Conservation (phyloP, 768 basidiomycete genomes). For the Grammothele lineata region DNA sequence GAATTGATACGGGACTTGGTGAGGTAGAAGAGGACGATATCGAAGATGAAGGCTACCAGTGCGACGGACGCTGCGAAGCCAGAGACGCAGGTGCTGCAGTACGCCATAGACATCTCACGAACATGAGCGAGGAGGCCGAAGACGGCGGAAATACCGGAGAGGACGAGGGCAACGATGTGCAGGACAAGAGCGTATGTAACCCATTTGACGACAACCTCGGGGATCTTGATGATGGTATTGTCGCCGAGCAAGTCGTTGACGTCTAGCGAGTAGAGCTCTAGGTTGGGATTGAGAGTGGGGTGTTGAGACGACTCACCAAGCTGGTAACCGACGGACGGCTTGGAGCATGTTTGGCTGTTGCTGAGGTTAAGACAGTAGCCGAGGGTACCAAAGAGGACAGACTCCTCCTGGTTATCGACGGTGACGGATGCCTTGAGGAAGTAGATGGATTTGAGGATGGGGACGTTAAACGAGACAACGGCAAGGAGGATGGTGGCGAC, state of each 20-base stretch:
- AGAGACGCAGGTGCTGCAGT: conserved; percentile 76
- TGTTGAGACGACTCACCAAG: conserved; percentile 64
- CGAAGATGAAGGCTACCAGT: conserved; percentile 88
- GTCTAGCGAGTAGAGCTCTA: conserved; percentile 42
- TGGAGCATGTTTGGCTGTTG: conserved; percentile 66
- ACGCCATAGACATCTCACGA: conserved; percentile 80
- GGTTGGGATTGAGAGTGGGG: neutral
- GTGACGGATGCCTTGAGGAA: conserved; percentile 77
- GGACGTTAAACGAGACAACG: conserved; percentile 87
- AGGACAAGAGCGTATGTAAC: conserved; percentile 91
- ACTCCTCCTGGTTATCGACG: conserved; percentile 44
- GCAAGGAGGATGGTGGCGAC: conserved; percentile 76
- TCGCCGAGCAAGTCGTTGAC: conserved; percentile 79
- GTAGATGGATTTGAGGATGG: conserved; percentile 82
- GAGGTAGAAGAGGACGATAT: conserved; percentile 86
- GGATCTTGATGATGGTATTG: conserved; percentile 62
- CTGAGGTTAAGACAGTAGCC: conserved; percentile 76
- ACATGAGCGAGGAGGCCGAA: conserved; percentile 89
- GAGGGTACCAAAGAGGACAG: conserved; percentile 81
- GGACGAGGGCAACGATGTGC: conserved; percentile 81
- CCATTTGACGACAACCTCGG: conserved; percentile 86
- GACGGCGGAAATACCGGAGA: conserved; percentile 65
- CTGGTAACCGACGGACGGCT: conserved; percentile 79
- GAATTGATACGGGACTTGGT: conserved; percentile 79
- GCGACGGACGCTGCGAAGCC: conserved; percentile 77